Evolutionary conservation across 345 rosid species (phyloP), one percentile per base, ranked within the genome.

Genomic region (Garcia nutans): DNA sequence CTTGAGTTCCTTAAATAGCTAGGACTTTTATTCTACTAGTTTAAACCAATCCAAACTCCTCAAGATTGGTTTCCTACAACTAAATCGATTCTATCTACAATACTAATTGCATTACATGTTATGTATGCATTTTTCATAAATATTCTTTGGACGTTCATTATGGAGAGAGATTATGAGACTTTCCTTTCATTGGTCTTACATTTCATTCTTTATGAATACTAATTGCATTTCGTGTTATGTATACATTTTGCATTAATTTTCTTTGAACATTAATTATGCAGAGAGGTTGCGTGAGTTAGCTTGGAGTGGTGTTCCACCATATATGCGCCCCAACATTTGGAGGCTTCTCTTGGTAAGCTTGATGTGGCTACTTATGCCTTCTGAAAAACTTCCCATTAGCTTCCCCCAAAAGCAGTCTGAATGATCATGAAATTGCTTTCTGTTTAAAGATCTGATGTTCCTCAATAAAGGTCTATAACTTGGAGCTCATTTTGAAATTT

Each of bases 301-400:
- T 49, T 96, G 99, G 99, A 96, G 94, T 89, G 98, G 99, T 81
- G 81, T 96, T 45, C 98, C 99, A 73, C 89, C 93, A 69, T 89
- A 92, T 68, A 93, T 93, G 97, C 91, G 99, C 20, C 96, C 98
- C 37, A 85, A 80, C 22, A 87, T 91, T 52, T 96, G 99, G 99
- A 88, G 94, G 83, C 97, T 96, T 86, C 95, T 96, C 80, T 86
- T 93, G 97, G 99, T 93, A 86, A 74, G 95, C 78, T 84, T 77
- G 58, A 28, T 71, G 16, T 8, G 15, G 16, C 67, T 57, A 60
- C 8, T 8, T 28, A 42, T 59, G 16, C 55, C 44, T 15, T 6
- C 20, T 17, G 16, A 15, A 17, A 54, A 3, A 11, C 50, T 47
- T 54, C 55, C 55, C 20, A 54, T 54, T 54, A 16, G 3, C 17